Evolutionary conservation across 345 rosid species (phyloP).

Genomic region (Turritis glabra): DNA sequence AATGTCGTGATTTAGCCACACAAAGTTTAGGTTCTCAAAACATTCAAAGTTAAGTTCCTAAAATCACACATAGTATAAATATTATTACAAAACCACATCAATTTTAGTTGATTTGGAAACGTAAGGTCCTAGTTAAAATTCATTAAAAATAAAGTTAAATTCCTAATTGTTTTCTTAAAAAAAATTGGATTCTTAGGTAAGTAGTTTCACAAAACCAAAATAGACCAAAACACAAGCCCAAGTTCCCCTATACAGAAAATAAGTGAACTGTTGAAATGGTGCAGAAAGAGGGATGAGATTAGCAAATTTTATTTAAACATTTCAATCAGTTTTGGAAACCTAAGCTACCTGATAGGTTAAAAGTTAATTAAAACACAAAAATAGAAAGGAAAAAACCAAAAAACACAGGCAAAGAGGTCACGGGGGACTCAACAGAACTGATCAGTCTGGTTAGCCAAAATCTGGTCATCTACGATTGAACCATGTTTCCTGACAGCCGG

Average conservation of each 20-base stretch:
- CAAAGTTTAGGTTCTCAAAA: no score
- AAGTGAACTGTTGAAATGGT: constrained; percentile 1
- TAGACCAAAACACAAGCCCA: neutral
- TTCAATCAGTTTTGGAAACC: constrained; percentile 8
- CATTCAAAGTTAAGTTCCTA: no score
- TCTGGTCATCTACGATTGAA: constrained; percentile 40
- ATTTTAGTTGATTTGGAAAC: no score
- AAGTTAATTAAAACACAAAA: neutral
- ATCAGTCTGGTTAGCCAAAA: constrained; percentile 22
- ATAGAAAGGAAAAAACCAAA: neutral
- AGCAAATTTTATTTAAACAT: neutral
- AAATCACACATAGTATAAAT: no score
- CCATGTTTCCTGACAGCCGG: constrained; percentile 64
- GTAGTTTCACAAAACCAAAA: neutral
- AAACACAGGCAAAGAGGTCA: constrained; percentile 18
- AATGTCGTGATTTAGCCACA: no score
- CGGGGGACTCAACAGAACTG: neutral
- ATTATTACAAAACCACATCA: no score
- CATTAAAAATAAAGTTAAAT: no score
- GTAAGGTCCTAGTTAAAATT: no score
- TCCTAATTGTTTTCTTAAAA: no score
- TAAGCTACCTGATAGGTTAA: constrained; percentile 8
- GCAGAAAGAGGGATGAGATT: neutral
- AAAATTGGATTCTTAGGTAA: neutral
- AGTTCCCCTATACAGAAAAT: neutral